These are phyloP conservation scores for Xylaria scruposa DNA, from an alignment of 495 filamentous ascomycete genomes.

Conservation along the genomic window DNA sequence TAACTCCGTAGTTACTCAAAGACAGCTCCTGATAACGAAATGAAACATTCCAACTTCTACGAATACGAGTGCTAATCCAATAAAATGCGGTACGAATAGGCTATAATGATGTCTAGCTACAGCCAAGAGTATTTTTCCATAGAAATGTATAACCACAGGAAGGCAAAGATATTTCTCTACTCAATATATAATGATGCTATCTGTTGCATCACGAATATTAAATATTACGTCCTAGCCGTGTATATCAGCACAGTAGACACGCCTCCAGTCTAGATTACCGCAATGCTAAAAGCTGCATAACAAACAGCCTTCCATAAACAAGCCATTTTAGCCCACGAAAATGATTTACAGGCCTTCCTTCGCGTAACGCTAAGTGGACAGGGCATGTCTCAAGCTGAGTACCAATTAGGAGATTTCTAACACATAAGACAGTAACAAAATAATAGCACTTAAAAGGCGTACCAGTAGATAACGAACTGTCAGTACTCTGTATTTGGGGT, in stretches of 20 bases:
- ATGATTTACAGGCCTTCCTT: background rate
- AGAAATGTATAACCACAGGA: background rate
- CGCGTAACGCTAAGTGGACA: background rate
- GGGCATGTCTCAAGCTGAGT: background rate
- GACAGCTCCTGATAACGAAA: background rate
- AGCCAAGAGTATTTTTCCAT: background rate
- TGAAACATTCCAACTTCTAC: background rate
- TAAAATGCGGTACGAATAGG: background rate
- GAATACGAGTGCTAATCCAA: background rate
- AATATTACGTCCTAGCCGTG: background rate
- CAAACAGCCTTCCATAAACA: background rate
- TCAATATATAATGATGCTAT: background rate
- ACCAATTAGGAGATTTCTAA: background rate
- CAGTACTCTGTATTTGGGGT: too few species aligned
- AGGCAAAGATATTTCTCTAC: background rate
- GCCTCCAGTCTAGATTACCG: background rate
- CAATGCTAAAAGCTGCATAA: background rate
- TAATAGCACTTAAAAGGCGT: background rate
- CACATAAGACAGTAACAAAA: background rate
- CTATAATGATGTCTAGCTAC: background rate
- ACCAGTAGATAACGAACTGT: background rate
- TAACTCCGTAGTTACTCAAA: background rate
- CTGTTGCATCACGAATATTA: background rate
- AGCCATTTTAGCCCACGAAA: background rate
- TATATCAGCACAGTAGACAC: background rate